A percentile compares a stretch with the other conserved stretches of the same genome.
Evolutionary conservation across 305 asterid genomes (phyloP).

Genomic region (Stenogyne calaminthoides): DNA sequence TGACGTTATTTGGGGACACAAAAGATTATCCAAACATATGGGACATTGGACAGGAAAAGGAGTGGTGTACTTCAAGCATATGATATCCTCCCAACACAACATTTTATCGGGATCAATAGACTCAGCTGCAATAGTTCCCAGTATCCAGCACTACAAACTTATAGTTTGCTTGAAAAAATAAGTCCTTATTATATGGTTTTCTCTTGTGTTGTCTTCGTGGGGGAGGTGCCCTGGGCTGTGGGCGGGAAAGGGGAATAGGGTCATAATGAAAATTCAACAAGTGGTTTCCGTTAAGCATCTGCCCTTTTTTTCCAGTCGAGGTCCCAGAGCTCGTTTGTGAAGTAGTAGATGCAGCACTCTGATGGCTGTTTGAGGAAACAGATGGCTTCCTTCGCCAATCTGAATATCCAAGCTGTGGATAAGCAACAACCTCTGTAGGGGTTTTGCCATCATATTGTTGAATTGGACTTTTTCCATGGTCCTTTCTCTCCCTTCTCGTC

Average conservation of each 20-base stretch:
- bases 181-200: conserved; percentile 90
- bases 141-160: conserved; percentile 86
- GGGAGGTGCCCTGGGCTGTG: conserved; percentile 62
- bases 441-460: conserved; percentile 36
- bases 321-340: conserved; percentile 47
- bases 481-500: conserved; percentile 39
- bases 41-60: conserved; percentile 84
- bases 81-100: conserved; percentile 88
- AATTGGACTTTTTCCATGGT: conserved; percentile 35
- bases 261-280: conserved; percentile 87
- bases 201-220: conserved; percentile 63
- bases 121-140: conserved; percentile 58
- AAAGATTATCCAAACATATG: conserved; percentile 85
- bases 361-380: conserved; percentile 31
- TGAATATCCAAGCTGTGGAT: conserved; percentile 31
- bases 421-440: conserved; percentile 33
- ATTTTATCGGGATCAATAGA: conserved; percentile 85
- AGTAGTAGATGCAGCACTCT: conserved; percentile 40
- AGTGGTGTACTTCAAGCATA: conserved; percentile 80
- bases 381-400: conserved; percentile 38
- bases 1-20: conserved; percentile 93
- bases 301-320: conserved; percentile 58
- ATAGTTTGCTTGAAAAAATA: conserved; percentile 95
- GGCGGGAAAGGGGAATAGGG: conserved; percentile 71
- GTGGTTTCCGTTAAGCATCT: conserved; percentile 79